Percentiles rank a stretch among this genome's conserved stretches.
Evolutionary conservation across 2,329 filamentous ascomycete genomes (phyloP).

Genomic region (Dactylellina cionopaga): DNA sequence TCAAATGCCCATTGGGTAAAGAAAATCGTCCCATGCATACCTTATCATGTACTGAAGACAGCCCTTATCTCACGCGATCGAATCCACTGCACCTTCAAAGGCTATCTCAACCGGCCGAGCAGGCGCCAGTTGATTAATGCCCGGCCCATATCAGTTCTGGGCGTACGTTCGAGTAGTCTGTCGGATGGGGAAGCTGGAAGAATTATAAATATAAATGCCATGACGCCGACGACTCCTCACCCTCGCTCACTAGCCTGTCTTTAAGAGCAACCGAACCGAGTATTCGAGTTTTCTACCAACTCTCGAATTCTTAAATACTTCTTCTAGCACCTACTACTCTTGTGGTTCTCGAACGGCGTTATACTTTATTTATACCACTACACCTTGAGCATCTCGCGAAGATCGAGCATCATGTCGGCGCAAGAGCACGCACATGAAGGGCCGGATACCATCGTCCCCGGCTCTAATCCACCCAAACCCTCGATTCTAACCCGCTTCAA

Average conservation of each 20-base stretch:
- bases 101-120: constrained; percentile 25
- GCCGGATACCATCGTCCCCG: constrained; percentile 48
- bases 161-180: constrained; percentile 1
- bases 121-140: constrained; percentile 9
- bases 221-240: too few species aligned
- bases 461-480: constrained; percentile 36
- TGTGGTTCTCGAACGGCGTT: background rate
- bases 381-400: background rate
- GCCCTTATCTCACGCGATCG: constrained; percentile 48
- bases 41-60: constrained; percentile 34
- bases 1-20: background rate
- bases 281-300: too few species aligned
- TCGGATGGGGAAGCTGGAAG: background rate
- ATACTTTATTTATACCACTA: background rate
- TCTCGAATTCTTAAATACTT: too few species aligned
- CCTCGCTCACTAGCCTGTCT: too few species aligned
- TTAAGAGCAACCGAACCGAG: too few species aligned
- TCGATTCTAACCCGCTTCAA: constrained; percentile 35
- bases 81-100: constrained; percentile 22
- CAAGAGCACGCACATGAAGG: constrained; percentile 46
- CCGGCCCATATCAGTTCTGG: background rate
- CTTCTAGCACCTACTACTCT: too few species aligned
- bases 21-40: background rate
- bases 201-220: constrained; percentile 5
- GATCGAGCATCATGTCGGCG: constrained; percentile 24